These are phyloP conservation scores for Phoma sp. DNA, from an alignment of 2,329 filamentous ascomycete species.

Conservation along the genomic window DNA sequence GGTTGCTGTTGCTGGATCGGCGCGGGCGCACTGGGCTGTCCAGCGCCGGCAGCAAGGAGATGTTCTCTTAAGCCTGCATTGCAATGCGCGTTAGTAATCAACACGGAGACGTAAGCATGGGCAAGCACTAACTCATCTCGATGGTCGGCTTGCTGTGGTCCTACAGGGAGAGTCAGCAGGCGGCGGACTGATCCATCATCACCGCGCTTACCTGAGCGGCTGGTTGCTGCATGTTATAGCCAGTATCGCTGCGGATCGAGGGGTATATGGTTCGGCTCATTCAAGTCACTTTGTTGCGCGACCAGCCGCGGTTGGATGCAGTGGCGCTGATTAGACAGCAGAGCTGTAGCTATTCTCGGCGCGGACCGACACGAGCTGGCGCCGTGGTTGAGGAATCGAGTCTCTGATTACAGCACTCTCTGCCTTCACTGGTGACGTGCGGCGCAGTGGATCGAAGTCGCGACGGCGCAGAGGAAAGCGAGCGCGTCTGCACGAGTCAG, in stretches of 20 bases:
- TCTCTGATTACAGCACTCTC: constrained; percentile 1
- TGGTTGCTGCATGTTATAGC: constrained; percentile 48
- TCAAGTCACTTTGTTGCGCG: constrained; percentile 17
- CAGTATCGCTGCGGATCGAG: constrained; percentile 41
- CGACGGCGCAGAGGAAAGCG: constrained; percentile 5
- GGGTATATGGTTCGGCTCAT: constrained; percentile 43
- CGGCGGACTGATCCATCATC: neutral
- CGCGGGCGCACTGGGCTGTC: constrained; percentile 43
- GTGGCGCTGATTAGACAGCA: constrained; percentile 12
- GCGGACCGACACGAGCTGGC: constrained; percentile 10
- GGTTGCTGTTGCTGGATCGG: constrained; percentile 36
- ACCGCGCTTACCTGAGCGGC: constrained; percentile 62
- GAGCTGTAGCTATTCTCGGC: constrained; percentile 9
- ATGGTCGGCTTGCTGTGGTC: constrained; percentile 48
- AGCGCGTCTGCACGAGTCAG: constrained; percentile 9
- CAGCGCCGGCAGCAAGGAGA: constrained; percentile 63
- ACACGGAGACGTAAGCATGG: constrained; percentile 14
- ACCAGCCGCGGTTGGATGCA: constrained; percentile 10
- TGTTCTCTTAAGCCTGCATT: constrained; percentile 68
- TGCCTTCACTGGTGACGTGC: constrained; percentile 11
- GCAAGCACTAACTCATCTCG: constrained; percentile 52
- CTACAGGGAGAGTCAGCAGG: constrained; percentile 44
- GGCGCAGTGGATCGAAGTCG: constrained; percentile 8
- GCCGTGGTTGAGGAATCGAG: constrained; percentile 8
- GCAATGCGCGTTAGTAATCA: constrained; percentile 43